Percentiles rank a stretch among this genome's conserved stretches.
phyloP scores from a whole-genome alignment of 345 rosid genomes.

The Gossypium herbaceum region DNA sequence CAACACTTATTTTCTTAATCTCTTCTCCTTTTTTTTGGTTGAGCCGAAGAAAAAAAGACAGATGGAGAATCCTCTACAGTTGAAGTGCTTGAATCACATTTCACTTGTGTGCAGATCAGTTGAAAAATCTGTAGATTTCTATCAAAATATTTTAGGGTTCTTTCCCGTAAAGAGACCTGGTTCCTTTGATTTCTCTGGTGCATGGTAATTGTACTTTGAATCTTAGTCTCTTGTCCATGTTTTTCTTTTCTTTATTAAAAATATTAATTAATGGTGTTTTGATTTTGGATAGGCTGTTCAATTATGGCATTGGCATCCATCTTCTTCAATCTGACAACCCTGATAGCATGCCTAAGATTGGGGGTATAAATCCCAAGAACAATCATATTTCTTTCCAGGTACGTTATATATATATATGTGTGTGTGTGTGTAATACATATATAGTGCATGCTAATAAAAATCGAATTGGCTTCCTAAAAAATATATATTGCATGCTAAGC shows the following conservation, averaged over 20 bases:
- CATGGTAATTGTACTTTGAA: constrained; percentile 44
- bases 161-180: constrained; percentile 60
- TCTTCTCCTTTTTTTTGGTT: not conserved
- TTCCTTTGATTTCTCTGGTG: constrained; percentile 65
- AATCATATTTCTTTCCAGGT: constrained; percentile 85
- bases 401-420: not conserved
- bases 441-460: too few relatives aligned
- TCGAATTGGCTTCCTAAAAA: not conserved
- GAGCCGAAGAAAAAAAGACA: constrained; percentile 18
- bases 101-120: constrained; percentile 65
- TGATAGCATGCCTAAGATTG: constrained; percentile 42
- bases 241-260: not conserved
- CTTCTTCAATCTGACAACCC: constrained; percentile 55
- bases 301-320: constrained; percentile 68
- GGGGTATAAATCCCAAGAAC: constrained; percentile 54
- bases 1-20: too few relatives aligned
- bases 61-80: constrained; percentile 48
- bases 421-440: not conserved
- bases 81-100: constrained; percentile 70
- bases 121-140: constrained; percentile 55
- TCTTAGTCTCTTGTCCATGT: not conserved
- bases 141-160: constrained; percentile 69
- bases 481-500: not conserved
- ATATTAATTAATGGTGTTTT: not conserved
- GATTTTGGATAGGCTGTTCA: constrained; percentile 51